phyloP scores from a whole-genome alignment of 148 eudicot species.

The Hydrangea macrophylla region DNA sequence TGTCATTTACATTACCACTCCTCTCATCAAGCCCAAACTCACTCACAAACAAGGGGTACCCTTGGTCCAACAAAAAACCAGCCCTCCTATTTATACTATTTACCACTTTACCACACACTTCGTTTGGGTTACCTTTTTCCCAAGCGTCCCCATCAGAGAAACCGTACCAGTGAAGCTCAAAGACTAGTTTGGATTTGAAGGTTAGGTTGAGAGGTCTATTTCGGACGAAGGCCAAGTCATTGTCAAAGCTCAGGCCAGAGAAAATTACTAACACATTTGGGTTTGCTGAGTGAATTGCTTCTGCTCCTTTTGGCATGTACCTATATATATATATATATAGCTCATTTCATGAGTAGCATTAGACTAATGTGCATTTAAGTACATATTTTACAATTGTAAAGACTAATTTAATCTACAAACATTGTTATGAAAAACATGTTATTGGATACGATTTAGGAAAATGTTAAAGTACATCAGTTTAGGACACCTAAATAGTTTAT shows the following conservation, averaged over 20 bases:
- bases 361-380: too few relatives aligned
- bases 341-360: background rate
- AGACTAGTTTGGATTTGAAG: conserved; percentile 55
- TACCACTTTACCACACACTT: conserved; percentile 49
- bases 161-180: conserved; percentile 79
- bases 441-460: too few relatives aligned
- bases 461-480: too few relatives aligned
- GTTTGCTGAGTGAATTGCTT: conserved; percentile 79
- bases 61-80: conserved; percentile 51
- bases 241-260: conserved; percentile 71
- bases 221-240: conserved; percentile 58
- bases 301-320: conserved; percentile 92
- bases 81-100: conserved; percentile 31
- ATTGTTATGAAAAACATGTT: too few relatives aligned
- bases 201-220: conserved; percentile 34
- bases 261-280: conserved; percentile 69
- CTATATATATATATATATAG: too few relatives aligned
- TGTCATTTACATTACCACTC: conserved; percentile 63
- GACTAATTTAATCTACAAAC: too few relatives aligned
- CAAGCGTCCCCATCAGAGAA: conserved; percentile 57
- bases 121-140: conserved; percentile 63
- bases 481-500: too few relatives aligned
- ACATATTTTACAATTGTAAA: too few relatives aligned
- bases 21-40: conserved; percentile 80
- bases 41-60: conserved; percentile 80